Conservation (phyloP, 345 rosid species). For the Lumnitzera racemosa region DNA sequence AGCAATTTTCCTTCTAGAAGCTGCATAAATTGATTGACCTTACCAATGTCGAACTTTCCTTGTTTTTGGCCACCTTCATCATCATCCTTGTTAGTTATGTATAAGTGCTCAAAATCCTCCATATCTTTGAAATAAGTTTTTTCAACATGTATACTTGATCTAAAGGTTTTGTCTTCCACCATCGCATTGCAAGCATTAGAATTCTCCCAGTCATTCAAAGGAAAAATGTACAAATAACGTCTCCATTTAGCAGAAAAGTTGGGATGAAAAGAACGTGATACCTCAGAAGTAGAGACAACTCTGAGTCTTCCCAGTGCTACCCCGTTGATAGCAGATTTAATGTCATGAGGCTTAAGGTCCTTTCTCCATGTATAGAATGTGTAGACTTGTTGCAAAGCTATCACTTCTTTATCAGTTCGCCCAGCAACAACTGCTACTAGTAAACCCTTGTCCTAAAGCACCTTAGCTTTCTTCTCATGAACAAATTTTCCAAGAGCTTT, state of each 20-base stretch:
- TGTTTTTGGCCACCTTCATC: conserved; percentile 44
- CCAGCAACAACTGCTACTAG: conserved; percentile 86
- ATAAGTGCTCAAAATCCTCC: conserved; percentile 23
- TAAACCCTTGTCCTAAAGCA: conserved; percentile 55
- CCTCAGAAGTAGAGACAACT: conserved; percentile 65
- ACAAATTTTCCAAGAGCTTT: conserved; percentile 73
- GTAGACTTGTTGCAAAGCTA: conserved; percentile 92
- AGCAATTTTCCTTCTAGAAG: conserved; percentile 75
- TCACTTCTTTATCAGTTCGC: conserved; percentile 96
- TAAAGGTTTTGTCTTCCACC: conserved; percentile 17
- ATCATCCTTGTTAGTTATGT: conserved; percentile 13
- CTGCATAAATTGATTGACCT: conserved; percentile 65
- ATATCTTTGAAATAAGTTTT: conserved; percentile 25
- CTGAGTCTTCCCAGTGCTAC: conserved; percentile 61
- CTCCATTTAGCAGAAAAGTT: conserved; percentile 98
- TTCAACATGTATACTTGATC: conserved; percentile 11
- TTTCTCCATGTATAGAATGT: conserved; percentile 95
- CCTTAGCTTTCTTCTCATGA: conserved; percentile 80
- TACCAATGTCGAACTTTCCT: conserved; percentile 43
- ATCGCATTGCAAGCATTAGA: conserved; percentile 22
- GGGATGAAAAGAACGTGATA: conserved; percentile 82
- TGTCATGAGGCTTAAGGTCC: conserved; percentile 48
- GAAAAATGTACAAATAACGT: conserved; percentile 81
- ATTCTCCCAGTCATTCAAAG: conserved; percentile 47
- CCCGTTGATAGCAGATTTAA: conserved; percentile 58